Base-by-base conservation (phyloP, 495 filamentous ascomycete genomes). In the Annulohypoxylon stygium region DNA sequence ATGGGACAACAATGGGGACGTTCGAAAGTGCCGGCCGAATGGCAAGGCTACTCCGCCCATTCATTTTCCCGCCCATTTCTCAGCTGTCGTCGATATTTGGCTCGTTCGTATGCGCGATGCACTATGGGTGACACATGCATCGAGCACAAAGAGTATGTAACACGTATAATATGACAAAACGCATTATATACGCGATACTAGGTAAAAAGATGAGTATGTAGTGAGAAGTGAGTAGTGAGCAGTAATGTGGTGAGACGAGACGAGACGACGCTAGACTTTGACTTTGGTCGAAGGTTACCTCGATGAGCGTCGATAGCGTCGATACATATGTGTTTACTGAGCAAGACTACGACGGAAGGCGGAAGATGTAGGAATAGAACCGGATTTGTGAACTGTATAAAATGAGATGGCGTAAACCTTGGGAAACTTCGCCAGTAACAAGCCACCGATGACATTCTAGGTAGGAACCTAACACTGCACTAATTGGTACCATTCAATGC, bases 1-100 rank as follows among this genome's bases (percentile, higher is more conserved):
- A 50, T 26, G 20, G 20, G 20, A 23, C 20, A 23, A 23, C 20
- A 23, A 23, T 30, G 30, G 30, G 39, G 14, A 37, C 54, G 37
- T 26, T 26, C 12, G n/a, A 55, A 74, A 73, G 65, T 73, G 65
- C 70, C 66, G 71, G 43, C n/a, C 20, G 8, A 57, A 57, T 39
- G 57, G 61, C 61, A 53, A 62, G 61, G 48, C 45, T 69, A 69
- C 71, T 74, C 61, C 71, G 71, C 70, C 60, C 41, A 60, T 73
- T 68, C 58, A 23, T 23, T 23, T 23, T 23, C 60, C 60, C 30
- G 36, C 70, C 70, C 30, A 30, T 68, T 23, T 23, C 59, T 73
- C 12, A 63, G 48, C 39, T 63, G 10, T 45, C 34, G 25, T 48
- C 43, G 59, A 53, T 73, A 59, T 53, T 55, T 61, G 36, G 36